These are phyloP conservation scores for Sodiomyces alkalinus DNA, from an alignment of 2,329 filamentous ascomycete species.

Conservation along the genomic window DNA sequence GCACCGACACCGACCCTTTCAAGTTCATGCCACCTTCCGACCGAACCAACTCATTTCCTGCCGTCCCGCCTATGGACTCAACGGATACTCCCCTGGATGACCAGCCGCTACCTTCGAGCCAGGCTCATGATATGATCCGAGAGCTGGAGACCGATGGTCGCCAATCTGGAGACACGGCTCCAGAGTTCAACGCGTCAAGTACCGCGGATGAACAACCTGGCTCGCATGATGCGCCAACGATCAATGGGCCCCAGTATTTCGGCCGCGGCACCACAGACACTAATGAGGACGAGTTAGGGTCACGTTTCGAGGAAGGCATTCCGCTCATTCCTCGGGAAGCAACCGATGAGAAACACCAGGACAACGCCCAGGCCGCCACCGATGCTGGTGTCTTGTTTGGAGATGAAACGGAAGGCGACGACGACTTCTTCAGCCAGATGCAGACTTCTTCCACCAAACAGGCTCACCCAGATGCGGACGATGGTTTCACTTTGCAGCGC, in stretches of 20 bases:
- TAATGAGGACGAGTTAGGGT: constrained; percentile 31
- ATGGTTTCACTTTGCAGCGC: constrained; percentile 32
- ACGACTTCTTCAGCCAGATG: constrained; percentile 48
- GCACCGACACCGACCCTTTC: constrained; percentile 40
- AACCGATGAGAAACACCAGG: constrained; percentile 12
- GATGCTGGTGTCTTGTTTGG: constrained; percentile 17
- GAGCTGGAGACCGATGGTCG: constrained; percentile 22
- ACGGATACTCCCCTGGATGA: constrained; percentile 10
- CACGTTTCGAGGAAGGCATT: constrained; percentile 55
- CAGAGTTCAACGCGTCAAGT: no score
- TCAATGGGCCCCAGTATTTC: constrained; percentile 16
- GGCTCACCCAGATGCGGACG: no score
- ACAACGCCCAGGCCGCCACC: constrained; percentile 4
- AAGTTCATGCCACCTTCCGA: constrained; percentile 42
- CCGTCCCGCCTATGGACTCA: constrained; percentile 28
- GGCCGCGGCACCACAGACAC: constrained; percentile 26
- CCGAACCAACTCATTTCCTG: constrained; percentile 48
- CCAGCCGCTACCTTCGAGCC: constrained; percentile 28
- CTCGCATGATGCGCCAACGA: background rate
- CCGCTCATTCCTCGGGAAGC: constrained; percentile 38
- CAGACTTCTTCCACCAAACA: no score
- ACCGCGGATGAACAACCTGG: no score
- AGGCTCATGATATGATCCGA: constrained; percentile 37
- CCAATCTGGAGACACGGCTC: constrained; percentile 16
- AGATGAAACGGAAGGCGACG: constrained; percentile 31